Conservation (phyloP, 345 rosid genomes). For the Populus ilicifolia region DNA sequence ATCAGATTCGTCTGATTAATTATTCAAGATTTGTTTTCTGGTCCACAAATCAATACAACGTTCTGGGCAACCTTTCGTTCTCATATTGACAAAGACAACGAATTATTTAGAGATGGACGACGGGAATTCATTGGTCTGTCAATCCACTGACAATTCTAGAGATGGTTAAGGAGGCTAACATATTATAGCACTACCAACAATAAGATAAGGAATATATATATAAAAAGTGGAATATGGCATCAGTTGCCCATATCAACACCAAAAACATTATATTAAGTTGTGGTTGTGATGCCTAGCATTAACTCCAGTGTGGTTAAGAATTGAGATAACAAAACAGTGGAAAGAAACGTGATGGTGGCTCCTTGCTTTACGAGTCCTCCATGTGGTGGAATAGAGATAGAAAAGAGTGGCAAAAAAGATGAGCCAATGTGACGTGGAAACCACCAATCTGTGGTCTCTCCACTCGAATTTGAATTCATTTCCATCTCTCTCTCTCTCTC, state of each 20-base stretch:
- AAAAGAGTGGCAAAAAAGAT: slow-evolving; percentile 15
- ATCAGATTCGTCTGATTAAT: not conserved
- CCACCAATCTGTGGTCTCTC: slow-evolving; percentile 57
- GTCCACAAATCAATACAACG: not conserved
- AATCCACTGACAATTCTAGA: slow-evolving; percentile 4
- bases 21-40: not conserved
- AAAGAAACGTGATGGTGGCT: slow-evolving; percentile 19
- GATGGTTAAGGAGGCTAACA: not conserved
- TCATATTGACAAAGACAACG: slow-evolving; percentile 7
- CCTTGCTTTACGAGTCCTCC: slow-evolving; percentile 26
- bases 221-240: slow-evolving; percentile 39
- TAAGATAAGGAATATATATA: slow-evolving; percentile 19
- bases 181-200: slow-evolving; percentile 20
- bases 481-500: not conserved
- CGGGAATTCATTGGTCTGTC: slow-evolving; percentile 7
- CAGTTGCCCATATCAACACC: slow-evolving; percentile 20
- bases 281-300: slow-evolving; percentile 30
- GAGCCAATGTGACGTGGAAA: slow-evolving; percentile 43
- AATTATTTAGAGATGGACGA: not conserved
- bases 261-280: slow-evolving; percentile 18
- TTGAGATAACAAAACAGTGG: not conserved
- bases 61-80: slow-evolving; percentile 2
- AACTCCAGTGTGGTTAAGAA: slow-evolving; percentile 15
- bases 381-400: slow-evolving; percentile 43
- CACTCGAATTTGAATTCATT: slow-evolving; percentile 28